Percentiles rank a stretch among this genome's conserved stretches.
These are phyloP conservation scores for Pleodorina starrii DNA, from an alignment of 139 green algal species.

Conservation along the genomic window DNA sequence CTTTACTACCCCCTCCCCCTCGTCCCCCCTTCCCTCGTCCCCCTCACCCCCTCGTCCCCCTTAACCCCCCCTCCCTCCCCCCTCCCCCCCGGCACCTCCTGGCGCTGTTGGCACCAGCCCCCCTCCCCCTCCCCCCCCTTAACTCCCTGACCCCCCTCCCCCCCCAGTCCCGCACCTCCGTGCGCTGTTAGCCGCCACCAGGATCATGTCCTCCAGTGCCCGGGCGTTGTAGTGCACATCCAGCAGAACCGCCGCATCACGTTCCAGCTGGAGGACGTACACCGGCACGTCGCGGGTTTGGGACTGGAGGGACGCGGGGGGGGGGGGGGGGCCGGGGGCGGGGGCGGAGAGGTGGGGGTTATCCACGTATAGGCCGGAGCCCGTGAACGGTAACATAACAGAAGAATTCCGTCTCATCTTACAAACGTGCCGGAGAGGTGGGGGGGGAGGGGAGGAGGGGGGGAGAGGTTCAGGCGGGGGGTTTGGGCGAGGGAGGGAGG, in stretches of 20 bases:
- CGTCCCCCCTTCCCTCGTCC: too few species aligned
- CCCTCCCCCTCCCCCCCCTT: too few species aligned
- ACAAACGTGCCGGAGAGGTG: too few species aligned
- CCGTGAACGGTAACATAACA: too few species aligned
- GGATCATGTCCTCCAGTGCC: conserved; percentile 76
- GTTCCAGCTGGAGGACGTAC: conserved; percentile 73
- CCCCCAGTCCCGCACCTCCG: conserved; percentile 62
- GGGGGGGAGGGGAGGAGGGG: background rate
- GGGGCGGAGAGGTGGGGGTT: background rate
- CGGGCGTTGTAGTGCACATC: conserved; percentile 80
- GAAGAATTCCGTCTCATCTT: too few species aligned
- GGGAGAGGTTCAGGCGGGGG: background rate
- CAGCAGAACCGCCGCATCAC: conserved; percentile 71
- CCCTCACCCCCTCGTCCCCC: too few species aligned
- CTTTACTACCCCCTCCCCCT: too few species aligned
- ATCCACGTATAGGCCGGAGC: too few species aligned
- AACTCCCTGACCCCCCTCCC: too few species aligned
- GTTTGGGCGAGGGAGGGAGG: background rate
- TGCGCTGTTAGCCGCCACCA: conserved; percentile 72
- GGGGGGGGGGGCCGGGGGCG: background rate
- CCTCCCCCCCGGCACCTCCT: too few species aligned
- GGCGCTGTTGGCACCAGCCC: too few species aligned
- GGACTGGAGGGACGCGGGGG: conserved; percentile 16
- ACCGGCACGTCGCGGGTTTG: conserved; percentile 68
- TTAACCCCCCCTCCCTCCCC: too few species aligned